Base-by-base conservation (phyloP, 768 basidiomycete genomes). In the Pleurotus tuoliensis region DNA sequence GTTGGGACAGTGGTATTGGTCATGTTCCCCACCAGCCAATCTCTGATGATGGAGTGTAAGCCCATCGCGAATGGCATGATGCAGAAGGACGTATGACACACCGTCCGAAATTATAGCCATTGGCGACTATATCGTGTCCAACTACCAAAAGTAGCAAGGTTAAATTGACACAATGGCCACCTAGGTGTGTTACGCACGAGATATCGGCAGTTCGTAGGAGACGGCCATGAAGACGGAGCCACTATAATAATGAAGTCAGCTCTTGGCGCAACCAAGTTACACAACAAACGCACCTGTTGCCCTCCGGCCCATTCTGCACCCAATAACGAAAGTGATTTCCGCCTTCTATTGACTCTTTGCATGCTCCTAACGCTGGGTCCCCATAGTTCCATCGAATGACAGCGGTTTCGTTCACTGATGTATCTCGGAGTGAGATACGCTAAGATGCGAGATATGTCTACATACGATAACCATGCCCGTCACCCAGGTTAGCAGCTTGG, bases 251-350 rank as follows among this genome's bases (percentile, higher is more conserved):
- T 11, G 34, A n/a, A 45, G 15, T 58, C n/a, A 47, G 24, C 2
- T 9, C 22, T 30, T 27, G 56, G 34, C 30, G 37, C 20, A 13
- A 13, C 47, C 41, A 50, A 45, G 43, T 25, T 16, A n/a, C 34
- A 15, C 11, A 7, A 44, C 16, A 43, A 8, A 47, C 79, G 45
- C 52, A 83, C 86, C 79, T 88, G 63, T 91, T 76, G 5, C 75
- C 85, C 3, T 68, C 25, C 11, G 72, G 59, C 0, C 92, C 92
- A 57, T 90, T 79, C 72, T 95, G 94, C 4, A 77, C 69, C 93
- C 92, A 95, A 68, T 94, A 95, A 40, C 94, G 82, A 66, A 94
- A 83, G 66, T 97, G 94, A 64, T 90, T 81, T 5, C 94, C 94
- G 1, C 94, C 94, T 61, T 90, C 66, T 41, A 95, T 79, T 2